Conservation (phyloP, 1,139 yeast genomes). For the Hansenula sp. region DNA sequence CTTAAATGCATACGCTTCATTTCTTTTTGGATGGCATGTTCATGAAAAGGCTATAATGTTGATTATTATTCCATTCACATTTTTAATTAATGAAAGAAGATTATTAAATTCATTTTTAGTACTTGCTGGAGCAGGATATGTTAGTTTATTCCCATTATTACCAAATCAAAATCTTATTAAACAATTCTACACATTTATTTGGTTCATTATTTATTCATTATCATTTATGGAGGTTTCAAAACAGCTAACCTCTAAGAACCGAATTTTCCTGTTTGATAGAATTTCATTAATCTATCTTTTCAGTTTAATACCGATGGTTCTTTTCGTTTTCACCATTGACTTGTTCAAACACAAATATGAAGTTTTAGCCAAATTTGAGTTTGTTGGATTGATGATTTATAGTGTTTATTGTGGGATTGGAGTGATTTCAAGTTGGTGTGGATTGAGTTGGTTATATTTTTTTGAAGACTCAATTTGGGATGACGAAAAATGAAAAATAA, state of each 20-base stretch:
- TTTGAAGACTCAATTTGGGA: conserved; percentile 67
- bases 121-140: conserved; percentile 76
- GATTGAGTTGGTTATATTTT: conserved; percentile 83
- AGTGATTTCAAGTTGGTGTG: conserved; percentile 82
- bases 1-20: conserved; percentile 87
- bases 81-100: conserved; percentile 71
- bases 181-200: conserved; percentile 71
- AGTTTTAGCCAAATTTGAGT: conserved; percentile 54
- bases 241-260: conserved; percentile 36
- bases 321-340: conserved; percentile 50
- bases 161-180: conserved; percentile 74
- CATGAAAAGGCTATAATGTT: conserved; percentile 94
- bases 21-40: conserved; percentile 97
- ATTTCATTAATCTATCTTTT: conserved; percentile 62
- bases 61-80: conserved; percentile 84
- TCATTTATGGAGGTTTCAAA: conserved; percentile 67
- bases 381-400: conserved; percentile 72
- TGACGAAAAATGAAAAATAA: conserved; percentile 18
- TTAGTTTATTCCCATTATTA: conserved; percentile 82
- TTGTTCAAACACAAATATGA: conserved; percentile 48
- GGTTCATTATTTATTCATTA: conserved; percentile 77
- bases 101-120: conserved; percentile 63
- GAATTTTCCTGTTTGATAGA: conserved; percentile 67
- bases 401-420: conserved; percentile 89
- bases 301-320: conserved; percentile 63